A percentile compares a stretch with the other conserved stretches of the same genome.
phyloP scores from a whole-genome alignment of 257 asterid species.

The Fraxinus anomala region DNA sequence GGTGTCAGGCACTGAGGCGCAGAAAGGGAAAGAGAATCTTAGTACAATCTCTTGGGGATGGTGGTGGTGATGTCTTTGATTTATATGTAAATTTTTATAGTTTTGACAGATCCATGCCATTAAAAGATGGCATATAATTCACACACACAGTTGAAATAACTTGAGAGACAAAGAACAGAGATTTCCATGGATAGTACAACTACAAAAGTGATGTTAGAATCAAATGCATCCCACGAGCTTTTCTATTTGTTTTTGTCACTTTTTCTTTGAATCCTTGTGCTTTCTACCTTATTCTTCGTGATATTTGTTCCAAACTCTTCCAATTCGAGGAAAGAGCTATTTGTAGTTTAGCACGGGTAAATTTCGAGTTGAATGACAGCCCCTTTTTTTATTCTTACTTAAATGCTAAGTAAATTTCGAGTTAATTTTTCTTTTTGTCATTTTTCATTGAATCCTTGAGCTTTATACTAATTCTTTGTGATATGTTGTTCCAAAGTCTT shows the following conservation, averaged over 20 bases:
- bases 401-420: neutral
- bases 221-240: slow-evolving; percentile 33
- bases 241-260: slow-evolving; percentile 36
- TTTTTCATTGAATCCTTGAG: too few species aligned
- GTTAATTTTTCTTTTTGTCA: neutral
- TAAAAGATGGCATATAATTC: neutral
- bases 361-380: neutral
- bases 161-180: slow-evolving; percentile 21
- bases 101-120: neutral
- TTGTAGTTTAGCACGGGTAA: neutral
- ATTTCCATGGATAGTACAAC: slow-evolving; percentile 27
- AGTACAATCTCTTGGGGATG: slow-evolving; percentile 24
- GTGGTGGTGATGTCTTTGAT: neutral
- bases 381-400: neutral
- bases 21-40: slow-evolving; percentile 17
- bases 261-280: slow-evolving; percentile 36
- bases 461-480: too few species aligned
- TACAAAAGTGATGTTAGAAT: slow-evolving; percentile 44
- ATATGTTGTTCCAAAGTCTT: too few species aligned
- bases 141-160: neutral
- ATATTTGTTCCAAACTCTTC: slow-evolving; percentile 7
- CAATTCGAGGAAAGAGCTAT: neutral
- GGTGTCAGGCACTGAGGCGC: slow-evolving; percentile 18
- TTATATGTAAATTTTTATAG: neutral
- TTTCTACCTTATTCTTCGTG: neutral